phyloP scores from a whole-genome alignment of 768 basidiomycete genomes.

The Boletus subparvulus region DNA sequence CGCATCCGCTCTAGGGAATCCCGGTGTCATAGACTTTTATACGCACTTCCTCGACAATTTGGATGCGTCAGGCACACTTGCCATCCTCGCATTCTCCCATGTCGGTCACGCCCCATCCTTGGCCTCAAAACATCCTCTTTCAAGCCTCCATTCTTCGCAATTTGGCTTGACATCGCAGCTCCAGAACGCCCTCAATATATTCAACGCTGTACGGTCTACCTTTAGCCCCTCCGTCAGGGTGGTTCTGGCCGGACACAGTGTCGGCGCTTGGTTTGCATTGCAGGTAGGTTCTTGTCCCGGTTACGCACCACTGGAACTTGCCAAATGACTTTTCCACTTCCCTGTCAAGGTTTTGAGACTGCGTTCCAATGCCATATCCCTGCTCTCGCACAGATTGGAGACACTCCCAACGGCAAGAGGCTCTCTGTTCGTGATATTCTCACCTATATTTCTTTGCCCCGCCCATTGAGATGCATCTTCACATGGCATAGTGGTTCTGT shows the following conservation, averaged over 20 bases:
- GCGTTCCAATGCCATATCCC: slow-evolving; percentile 46
- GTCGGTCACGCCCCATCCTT: slow-evolving; percentile 57
- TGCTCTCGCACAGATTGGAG: slow-evolving; percentile 59
- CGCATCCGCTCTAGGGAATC: slow-evolving; percentile 40
- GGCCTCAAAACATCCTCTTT: slow-evolving; percentile 6
- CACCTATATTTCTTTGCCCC: neutral
- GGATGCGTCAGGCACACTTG: slow-evolving; percentile 36
- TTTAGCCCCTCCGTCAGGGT: slow-evolving; percentile 39
- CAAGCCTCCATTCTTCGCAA: slow-evolving; percentile 18
- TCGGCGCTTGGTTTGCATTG: slow-evolving; percentile 68
- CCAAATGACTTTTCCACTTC: neutral
- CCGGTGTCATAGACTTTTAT: slow-evolving; percentile 69
- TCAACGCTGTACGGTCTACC: slow-evolving; percentile 42
- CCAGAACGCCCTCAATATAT: slow-evolving; percentile 51
- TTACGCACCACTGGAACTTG: neutral
- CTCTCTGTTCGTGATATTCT: slow-evolving; percentile 49
- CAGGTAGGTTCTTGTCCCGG: slow-evolving; percentile 43
- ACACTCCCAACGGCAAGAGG: slow-evolving; percentile 60
- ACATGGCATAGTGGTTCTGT: slow-evolving; percentile 44
- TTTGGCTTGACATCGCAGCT: slow-evolving; percentile 50
- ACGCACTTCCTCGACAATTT: slow-evolving; percentile 54
- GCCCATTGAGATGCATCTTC: neutral
- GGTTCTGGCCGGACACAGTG: slow-evolving; percentile 62
- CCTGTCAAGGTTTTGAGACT: slow-evolving; percentile 49
- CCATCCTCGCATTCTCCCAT: slow-evolving; percentile 62